Evolutionary conservation across 1,139 yeast species (phyloP).

Genomic region (Scheffersomyces parashehatae): DNA sequence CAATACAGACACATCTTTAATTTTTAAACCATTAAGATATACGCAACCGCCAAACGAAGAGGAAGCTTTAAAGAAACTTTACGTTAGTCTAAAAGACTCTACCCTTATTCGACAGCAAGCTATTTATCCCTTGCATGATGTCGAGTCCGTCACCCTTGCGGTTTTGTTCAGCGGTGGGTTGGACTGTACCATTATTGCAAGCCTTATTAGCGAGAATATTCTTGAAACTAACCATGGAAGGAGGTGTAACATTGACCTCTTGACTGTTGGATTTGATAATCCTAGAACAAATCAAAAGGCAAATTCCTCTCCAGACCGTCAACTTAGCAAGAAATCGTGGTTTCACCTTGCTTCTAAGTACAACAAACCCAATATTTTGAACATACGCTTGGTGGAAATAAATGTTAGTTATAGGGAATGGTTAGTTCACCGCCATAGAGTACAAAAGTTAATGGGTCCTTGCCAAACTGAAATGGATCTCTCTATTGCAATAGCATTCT

Average conservation of each 20-base stretch:
- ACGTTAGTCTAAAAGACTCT: constrained; percentile 33
- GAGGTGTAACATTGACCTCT: constrained; percentile 51
- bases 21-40: constrained; percentile 3
- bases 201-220: constrained; percentile 32
- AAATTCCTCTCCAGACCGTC: constrained; percentile 76
- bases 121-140: constrained; percentile 54
- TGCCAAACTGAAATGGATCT: constrained; percentile 91
- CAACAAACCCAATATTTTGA: constrained; percentile 22
- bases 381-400: constrained; percentile 60
- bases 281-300: constrained; percentile 72
- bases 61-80: constrained; percentile 15
- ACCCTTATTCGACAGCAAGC: constrained; percentile 54
- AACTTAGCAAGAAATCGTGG: constrained; percentile 67
- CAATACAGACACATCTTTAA: background rate
- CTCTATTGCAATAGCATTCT: constrained; percentile 92
- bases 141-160: constrained; percentile 46
- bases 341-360: constrained; percentile 43
- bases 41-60: background rate
- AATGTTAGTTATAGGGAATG: constrained; percentile 73
- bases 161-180: constrained; percentile 91
- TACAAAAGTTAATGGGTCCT: constrained; percentile 73
- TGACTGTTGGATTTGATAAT: constrained; percentile 94
- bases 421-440: constrained; percentile 49
- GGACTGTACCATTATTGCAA: constrained; percentile 82
- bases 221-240: constrained; percentile 3